Percentiles rank a stretch among this genome's conserved stretches.
phyloP scores from a whole-genome alignment of 140 eudicot species.

The Flaveria floridana region DNA sequence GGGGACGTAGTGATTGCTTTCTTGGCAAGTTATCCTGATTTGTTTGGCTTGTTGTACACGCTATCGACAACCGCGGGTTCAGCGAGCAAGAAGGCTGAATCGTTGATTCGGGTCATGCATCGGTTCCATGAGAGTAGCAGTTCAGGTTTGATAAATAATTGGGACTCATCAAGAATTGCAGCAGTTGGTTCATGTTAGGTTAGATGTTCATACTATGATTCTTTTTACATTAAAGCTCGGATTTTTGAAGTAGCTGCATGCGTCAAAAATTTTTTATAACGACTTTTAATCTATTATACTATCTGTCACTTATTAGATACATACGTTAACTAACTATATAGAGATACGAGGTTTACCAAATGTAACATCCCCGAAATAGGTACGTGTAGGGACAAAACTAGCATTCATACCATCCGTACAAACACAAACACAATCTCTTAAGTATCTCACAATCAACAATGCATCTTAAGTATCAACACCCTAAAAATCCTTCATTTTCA shows the following conservation, averaged over 20 bases:
- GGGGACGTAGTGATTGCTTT: slow-evolving; percentile 55
- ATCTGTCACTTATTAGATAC: too few species aligned
- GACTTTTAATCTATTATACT: too few species aligned
- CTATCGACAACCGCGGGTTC: slow-evolving; percentile 44
- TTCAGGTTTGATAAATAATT: slow-evolving; percentile 36
- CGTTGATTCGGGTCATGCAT: slow-evolving; percentile 59
- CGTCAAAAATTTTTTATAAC: neutral
- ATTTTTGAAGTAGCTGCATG: slow-evolving; percentile 34
- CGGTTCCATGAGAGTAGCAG: slow-evolving; percentile 53
- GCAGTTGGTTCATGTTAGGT: slow-evolving; percentile 52
- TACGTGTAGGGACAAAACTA: slow-evolving; percentile 25
- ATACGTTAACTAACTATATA: neutral
- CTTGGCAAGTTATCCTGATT: slow-evolving; percentile 49
- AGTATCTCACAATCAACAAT: slow-evolving; percentile 22
- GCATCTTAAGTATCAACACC: slow-evolving; percentile 7
- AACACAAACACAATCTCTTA: slow-evolving; percentile 25
- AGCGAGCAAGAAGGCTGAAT: slow-evolving; percentile 56
- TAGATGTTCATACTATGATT: slow-evolving; percentile 16
- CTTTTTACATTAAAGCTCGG: slow-evolving; percentile 20
- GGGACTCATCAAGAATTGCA: slow-evolving; percentile 45
- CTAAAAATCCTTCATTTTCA: slow-evolving; percentile 16
- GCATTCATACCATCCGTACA: slow-evolving; percentile 32
- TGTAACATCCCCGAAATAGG: slow-evolving; percentile 27
- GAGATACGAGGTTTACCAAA: slow-evolving; percentile 31
- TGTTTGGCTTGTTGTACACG: slow-evolving; percentile 52